Evolutionary conservation across 441 rosid genomes (phyloP).

Genomic region (Croton laevigatus): DNA sequence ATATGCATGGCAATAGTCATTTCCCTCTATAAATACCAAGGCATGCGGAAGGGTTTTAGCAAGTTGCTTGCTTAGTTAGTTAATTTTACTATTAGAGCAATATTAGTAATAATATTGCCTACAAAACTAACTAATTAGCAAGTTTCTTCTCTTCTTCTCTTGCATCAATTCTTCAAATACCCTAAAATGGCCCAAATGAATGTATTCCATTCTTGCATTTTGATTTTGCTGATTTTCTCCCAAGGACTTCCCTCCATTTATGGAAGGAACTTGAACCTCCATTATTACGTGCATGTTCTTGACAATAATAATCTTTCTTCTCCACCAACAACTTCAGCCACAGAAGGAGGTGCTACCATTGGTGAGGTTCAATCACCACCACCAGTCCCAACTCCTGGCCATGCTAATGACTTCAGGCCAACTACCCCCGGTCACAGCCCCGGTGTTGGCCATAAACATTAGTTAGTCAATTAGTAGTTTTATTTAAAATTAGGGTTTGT

Average conservation of each 20-base stretch:
- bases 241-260: constrained; percentile 18
- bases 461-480: constrained; percentile 26
- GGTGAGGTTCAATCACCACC: constrained; percentile 13
- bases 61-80: constrained; percentile 6
- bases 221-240: constrained; percentile 18
- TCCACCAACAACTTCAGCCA: constrained; percentile 11
- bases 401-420: constrained; percentile 41
- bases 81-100: no score
- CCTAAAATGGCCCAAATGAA: constrained; percentile 23
- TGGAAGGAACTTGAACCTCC: constrained; percentile 28
- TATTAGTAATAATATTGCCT: no score
- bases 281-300: not conserved
- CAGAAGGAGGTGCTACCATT: constrained; percentile 6
- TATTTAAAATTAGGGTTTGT: no score
- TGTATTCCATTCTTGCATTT: constrained; percentile 12
- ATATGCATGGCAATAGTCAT: not conserved
- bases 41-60: not conserved
- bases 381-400: constrained; percentile 22
- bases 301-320: constrained; percentile 5
- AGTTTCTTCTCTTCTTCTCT: not conserved
- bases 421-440: constrained; percentile 51
- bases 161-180: not conserved
- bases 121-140: not conserved
- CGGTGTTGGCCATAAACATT: constrained; percentile 40
- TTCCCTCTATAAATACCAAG: constrained; percentile 2